These are phyloP conservation scores for Hypoxylon sp. DNA, from an alignment of 2,329 filamentous ascomycete species.

Conservation along the genomic window DNA sequence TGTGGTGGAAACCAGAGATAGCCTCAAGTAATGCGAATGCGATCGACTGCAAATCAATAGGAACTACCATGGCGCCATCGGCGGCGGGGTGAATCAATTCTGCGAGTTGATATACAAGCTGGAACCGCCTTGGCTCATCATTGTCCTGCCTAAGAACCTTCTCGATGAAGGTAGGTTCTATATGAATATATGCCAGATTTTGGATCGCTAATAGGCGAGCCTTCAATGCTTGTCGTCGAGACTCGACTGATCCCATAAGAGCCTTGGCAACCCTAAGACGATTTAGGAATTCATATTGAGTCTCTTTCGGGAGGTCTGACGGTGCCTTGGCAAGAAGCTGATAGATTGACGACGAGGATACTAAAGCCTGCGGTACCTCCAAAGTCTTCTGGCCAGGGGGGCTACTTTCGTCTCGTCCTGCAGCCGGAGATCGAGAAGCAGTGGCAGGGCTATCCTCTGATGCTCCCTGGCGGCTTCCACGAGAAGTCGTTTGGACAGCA, in stretches of 20 bases:
- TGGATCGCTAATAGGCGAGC: slow-evolving; percentile 88
- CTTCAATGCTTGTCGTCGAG: slow-evolving; percentile 82
- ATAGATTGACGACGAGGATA: slow-evolving; percentile 68
- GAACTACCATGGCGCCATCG: slow-evolving; percentile 76
- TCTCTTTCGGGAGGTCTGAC: slow-evolving; percentile 77
- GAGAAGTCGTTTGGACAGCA: slow-evolving; percentile 58
- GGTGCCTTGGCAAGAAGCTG: slow-evolving; percentile 71
- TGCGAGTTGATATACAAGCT: slow-evolving; percentile 91
- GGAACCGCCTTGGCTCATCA: slow-evolving; percentile 89
- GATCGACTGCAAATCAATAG: slow-evolving; percentile 84
- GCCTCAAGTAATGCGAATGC: slow-evolving; percentile 87
- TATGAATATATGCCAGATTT: slow-evolving; percentile 91
- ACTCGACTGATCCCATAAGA: slow-evolving; percentile 74
- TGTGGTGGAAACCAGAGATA: slow-evolving; percentile 83
- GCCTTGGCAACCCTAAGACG: slow-evolving; percentile 88
- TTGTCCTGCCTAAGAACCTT: slow-evolving; percentile 89
- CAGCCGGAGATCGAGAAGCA: slow-evolving; percentile 57
- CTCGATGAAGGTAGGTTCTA: slow-evolving; percentile 85
- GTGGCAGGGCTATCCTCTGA: slow-evolving; percentile 65
- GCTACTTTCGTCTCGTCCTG: slow-evolving; percentile 59
- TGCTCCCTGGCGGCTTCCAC: slow-evolving; percentile 56
- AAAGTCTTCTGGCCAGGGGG: slow-evolving; percentile 70
- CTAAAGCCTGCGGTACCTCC: slow-evolving; percentile 73
- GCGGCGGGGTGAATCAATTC: slow-evolving; percentile 90
- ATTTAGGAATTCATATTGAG: slow-evolving; percentile 88